phyloP scores from a whole-genome alignment of 352 stramenopile species.

The Saprolegnia diclina region DNA sequence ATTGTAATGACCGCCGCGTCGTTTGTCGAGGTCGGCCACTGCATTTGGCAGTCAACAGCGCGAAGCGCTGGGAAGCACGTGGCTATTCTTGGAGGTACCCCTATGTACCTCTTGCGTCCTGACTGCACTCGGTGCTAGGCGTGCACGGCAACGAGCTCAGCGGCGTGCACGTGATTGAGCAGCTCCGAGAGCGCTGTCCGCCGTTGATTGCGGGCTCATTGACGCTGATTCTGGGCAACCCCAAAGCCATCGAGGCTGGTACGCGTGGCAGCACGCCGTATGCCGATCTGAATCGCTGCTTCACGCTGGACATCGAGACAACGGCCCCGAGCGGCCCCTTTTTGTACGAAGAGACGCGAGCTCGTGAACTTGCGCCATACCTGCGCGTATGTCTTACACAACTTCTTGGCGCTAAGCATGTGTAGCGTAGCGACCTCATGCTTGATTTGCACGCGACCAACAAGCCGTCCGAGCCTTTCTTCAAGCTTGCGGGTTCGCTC shows the following conservation, averaged over 20 bases:
- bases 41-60: conserved; percentile 5
- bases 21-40: conserved; percentile 2
- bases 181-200: conserved; percentile 32
- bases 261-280: conserved; percentile 48
- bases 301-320: conserved; percentile 34
- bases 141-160: conserved; percentile 77
- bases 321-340: background rate
- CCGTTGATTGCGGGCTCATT: conserved; percentile 25
- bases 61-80: conserved; percentile 35
- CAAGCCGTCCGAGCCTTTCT: conserved; percentile 60
- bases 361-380: conserved; percentile 49
- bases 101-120: too few relatives aligned
- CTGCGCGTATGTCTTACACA: conserved; percentile 28
- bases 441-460: conserved; percentile 77
- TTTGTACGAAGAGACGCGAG: conserved; percentile 49
- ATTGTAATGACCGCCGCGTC: background rate
- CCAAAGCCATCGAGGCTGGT: conserved; percentile 42
- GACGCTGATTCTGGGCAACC: conserved; percentile 63
- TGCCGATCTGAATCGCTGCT: conserved; percentile 67
- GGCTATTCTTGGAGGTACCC: conserved; percentile 51
- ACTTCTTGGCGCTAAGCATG: background rate
- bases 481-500: conserved; percentile 43
- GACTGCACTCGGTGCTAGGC: conserved; percentile 12
- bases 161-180: conserved; percentile 54
- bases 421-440: conserved; percentile 42